These are phyloP conservation scores for Globisporangium abappressorium DNA, from an alignment of 352 stramenopile genomes.

Conservation along the genomic window DNA sequence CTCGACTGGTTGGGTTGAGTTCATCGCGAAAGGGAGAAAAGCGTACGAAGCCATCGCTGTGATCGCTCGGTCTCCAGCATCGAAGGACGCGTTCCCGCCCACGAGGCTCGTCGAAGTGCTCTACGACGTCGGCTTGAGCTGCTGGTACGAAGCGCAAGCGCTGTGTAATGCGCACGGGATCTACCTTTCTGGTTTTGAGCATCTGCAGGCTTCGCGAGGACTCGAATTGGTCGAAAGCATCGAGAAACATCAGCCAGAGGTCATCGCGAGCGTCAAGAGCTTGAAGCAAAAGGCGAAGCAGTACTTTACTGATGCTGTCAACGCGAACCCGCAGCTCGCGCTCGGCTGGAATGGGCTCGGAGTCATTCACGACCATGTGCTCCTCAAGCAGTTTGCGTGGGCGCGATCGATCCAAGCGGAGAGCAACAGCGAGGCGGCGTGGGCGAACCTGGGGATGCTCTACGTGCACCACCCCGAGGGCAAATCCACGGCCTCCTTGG, in stretches of 20 bases:
- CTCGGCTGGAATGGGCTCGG: slow-evolving; percentile 80
- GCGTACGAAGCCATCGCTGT: slow-evolving; percentile 48
- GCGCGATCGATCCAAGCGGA: slow-evolving; percentile 54
- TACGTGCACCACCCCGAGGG: slow-evolving; percentile 52
- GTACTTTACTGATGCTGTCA: slow-evolving; percentile 50
- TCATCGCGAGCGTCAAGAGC: slow-evolving; percentile 13
- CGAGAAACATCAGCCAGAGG: not conserved
- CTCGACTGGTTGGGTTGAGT: slow-evolving; percentile 43
- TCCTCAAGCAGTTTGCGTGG: slow-evolving; percentile 84
- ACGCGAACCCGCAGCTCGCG: slow-evolving; percentile 39
- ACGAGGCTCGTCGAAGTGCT: slow-evolving; percentile 36
- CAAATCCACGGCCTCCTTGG: slow-evolving; percentile 34
- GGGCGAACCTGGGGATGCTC: slow-evolving; percentile 85
- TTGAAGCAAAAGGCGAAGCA: slow-evolving; percentile 33
- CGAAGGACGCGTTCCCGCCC: slow-evolving; percentile 5
- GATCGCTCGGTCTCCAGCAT: slow-evolving; percentile 12
- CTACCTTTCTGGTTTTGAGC: slow-evolving; percentile 41
- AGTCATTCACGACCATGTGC: slow-evolving; percentile 47
- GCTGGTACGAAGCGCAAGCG: slow-evolving; percentile 76
- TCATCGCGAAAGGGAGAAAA: slow-evolving; percentile 49
- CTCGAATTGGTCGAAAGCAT: not conserved
- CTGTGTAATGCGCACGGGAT: slow-evolving; percentile 32
- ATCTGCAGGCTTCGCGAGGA: not conserved
- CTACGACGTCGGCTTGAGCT: slow-evolving; percentile 71
- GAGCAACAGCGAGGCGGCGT: slow-evolving; percentile 59